phyloP scores from a whole-genome alignment of 169 alveolate genomes.

The Plasmodium malariae region DNA sequence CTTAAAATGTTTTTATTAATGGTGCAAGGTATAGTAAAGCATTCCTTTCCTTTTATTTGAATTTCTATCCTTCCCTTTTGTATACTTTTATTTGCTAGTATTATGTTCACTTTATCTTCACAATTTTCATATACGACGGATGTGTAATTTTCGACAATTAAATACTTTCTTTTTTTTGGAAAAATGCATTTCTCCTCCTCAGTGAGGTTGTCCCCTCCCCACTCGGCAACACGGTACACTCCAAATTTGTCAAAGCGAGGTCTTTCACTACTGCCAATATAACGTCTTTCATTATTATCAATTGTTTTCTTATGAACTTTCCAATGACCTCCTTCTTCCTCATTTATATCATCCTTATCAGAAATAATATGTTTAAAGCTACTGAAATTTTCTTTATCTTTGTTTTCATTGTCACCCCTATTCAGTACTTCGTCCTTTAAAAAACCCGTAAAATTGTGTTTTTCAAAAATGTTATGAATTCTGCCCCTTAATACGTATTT shows the following conservation, averaged over 20 bases:
- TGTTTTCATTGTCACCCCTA: not conserved
- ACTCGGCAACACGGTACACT: too few species aligned
- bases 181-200: constrained; percentile 8
- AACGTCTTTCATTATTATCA: not conserved
- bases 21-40: constrained; percentile 26
- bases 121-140: constrained; percentile 67
- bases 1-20: constrained; percentile 35
- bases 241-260: too few species aligned
- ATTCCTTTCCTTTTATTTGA: constrained; percentile 59
- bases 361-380: not conserved
- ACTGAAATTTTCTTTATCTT: not conserved
- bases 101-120: constrained; percentile 52
- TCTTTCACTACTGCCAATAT: too few species aligned
- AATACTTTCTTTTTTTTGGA: constrained; percentile 9
- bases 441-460: not conserved
- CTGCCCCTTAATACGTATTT: constrained; percentile 16
- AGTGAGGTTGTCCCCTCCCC: not conserved
- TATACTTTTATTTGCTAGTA: constrained; percentile 24
- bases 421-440: not conserved
- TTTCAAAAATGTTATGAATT: constrained; percentile 28
- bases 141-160: constrained; percentile 63
- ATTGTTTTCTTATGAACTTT: not conserved
- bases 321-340: not conserved
- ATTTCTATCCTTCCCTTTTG: constrained; percentile 42
- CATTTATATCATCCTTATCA: not conserved